phyloP scores from a whole-genome alignment of 129 eudicot species.

The Logfia minima region DNA sequence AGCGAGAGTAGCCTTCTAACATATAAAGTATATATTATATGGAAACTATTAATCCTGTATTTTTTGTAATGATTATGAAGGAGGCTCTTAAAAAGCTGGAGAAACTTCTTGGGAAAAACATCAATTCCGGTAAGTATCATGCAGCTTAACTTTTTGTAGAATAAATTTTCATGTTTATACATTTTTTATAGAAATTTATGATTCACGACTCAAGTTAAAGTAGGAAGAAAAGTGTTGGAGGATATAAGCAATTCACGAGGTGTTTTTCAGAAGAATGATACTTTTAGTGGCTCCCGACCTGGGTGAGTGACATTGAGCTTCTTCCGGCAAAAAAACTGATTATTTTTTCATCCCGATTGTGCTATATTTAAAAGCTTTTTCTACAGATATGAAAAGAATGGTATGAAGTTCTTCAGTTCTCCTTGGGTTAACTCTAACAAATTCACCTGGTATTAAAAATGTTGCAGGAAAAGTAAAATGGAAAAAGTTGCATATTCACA shows the following conservation, averaged over 20 bases:
- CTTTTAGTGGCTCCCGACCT: constrained; percentile 31
- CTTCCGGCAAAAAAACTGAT: background rate
- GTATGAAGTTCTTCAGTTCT: constrained; percentile 1
- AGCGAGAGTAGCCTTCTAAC: background rate
- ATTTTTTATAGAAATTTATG: constrained; percentile 4
- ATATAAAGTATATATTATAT: background rate
- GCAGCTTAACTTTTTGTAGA: background rate
- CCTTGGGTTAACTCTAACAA: constrained; percentile 13
- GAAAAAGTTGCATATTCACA: constrained; percentile 23
- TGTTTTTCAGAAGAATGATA: constrained; percentile 30
- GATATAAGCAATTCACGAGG: constrained; percentile 73
- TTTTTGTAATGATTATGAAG: constrained; percentile 15
- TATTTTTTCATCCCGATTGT: background rate
- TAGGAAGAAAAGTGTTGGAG: constrained; percentile 67
- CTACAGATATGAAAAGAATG: background rate
- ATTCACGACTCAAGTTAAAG: constrained; percentile 35
- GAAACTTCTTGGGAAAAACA: constrained; percentile 41
- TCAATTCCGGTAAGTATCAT: constrained; percentile 43
- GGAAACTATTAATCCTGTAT: background rate
- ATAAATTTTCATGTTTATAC: constrained; percentile 9
- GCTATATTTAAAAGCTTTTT: constrained; percentile 15
- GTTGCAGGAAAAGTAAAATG: constrained; percentile 48
- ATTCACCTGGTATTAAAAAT: constrained; percentile 14
- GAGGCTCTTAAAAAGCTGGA: constrained; percentile 45
- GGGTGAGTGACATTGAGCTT: constrained; percentile 24